Base-by-base conservation (phyloP, 495 filamentous ascomycete species). In the Talaromyces wortmannii region DNA sequence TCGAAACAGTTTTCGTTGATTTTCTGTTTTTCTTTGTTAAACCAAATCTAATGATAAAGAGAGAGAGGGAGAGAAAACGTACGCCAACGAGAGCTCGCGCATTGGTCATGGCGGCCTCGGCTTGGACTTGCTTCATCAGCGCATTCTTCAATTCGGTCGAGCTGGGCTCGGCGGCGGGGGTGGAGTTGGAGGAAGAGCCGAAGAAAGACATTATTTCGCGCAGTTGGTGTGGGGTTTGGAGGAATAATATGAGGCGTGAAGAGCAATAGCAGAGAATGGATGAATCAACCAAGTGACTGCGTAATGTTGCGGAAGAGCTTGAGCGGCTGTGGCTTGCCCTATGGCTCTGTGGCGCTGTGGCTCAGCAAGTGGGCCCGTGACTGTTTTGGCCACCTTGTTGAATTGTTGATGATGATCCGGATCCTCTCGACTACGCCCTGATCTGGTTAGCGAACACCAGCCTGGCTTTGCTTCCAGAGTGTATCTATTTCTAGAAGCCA, bases 1-100 rank as follows among this genome's bases (percentile, higher is more conserved):
- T 92, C 83, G 82, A 96, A 97, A 82, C 94, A 98, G 78, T 95
- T 85, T 67, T 92, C 85, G 79, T 97, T 96, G 70, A 97, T 79
- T 87, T 91, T 95, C 94, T 97, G 60, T 45, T 18, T 7, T n/a
- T n/a, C n/a, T n/a, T n/a, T n/a, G n/a, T n/a, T n/a, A n/a, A n/a
- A n/a, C n/a, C n/a, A n/a, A n/a, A n/a, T n/a, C n/a, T n/a, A n/a
- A n/a, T n/a, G n/a, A n/a, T n/a, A n/a, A n/a, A n/a, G n/a, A n/a
- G n/a, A n/a, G 0, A 17, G 8, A 7, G 15, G 52, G 17, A 46
- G 43, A 48, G 36, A 18, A 43, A 16, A 45, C 74, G 55, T 82
- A 90, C 91, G 65, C 86, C 79, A 68, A 95, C 86, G 58, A 96
- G 74, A 53, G 77, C 72, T 59, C 81, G 79, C 53, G 88, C 88